Evolutionary conservation across 805 yeast genomes (phyloP).

Genomic region (Metschnikowia rubicola): DNA sequence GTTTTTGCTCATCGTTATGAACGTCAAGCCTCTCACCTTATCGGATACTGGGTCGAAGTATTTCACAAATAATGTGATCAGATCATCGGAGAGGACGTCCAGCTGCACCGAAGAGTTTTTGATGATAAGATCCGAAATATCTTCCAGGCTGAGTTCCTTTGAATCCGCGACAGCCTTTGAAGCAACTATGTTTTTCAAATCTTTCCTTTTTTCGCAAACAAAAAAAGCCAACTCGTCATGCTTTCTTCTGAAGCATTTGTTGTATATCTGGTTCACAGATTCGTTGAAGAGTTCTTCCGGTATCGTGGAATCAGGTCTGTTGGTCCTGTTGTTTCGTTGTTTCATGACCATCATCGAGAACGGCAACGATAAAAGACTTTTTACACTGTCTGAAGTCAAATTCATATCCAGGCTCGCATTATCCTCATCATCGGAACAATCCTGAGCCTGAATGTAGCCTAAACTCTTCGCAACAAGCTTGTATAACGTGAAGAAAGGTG

Average conservation of each 20-base stretch:
- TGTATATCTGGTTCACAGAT: constrained; percentile 52
- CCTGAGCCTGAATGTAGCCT: constrained; percentile 22
- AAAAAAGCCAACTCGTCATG: constrained; percentile 54
- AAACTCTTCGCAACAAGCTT: constrained; percentile 46
- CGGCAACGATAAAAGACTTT: constrained; percentile 16
- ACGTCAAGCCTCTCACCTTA: constrained; percentile 62
- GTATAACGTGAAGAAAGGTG: constrained; percentile 48
- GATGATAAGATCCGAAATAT: constrained; percentile 15
- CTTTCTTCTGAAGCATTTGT: constrained; percentile 43
- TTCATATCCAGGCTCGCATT: constrained; percentile 1
- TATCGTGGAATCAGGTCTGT: constrained; percentile 51
- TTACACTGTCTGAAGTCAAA: not conserved
- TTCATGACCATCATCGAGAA: constrained; percentile 64
- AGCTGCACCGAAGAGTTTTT: constrained; percentile 7
- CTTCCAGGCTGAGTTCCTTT: constrained; percentile 23
- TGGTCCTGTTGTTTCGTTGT: constrained; percentile 67
- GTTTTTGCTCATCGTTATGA: constrained; percentile 49
- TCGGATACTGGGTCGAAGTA: constrained; percentile 58
- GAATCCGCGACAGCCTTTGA: constrained; percentile 15
- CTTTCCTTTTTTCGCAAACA: constrained; percentile 57
- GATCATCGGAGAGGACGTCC: constrained; percentile 17
- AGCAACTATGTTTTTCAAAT: constrained; percentile 25
- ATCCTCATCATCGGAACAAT: not conserved
- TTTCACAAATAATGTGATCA: constrained; percentile 50
- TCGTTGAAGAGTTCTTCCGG: constrained; percentile 26